Base-by-base conservation (phyloP, 177 flowering plant genomes). In the Vitis hybrid region DNA sequence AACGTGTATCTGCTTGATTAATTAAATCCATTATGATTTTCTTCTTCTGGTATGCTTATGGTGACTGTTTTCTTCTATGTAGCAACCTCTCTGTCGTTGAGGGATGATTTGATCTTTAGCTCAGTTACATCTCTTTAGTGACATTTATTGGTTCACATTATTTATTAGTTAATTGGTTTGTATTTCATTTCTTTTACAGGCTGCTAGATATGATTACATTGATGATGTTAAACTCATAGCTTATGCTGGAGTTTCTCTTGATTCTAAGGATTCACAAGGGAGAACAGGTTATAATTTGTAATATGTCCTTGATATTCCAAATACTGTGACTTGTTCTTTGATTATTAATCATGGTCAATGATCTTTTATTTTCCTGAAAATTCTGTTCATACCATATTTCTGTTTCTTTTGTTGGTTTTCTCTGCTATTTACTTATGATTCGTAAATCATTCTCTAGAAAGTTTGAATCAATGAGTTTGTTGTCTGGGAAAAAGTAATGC, bases 141-240 rank as follows among this genome's bases (percentile, higher is more conserved):
- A 39, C 45, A 5, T 39, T 39, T 39, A 39, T 4, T 39, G 45
- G 8, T 1, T 39, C 7, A 39, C 8, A 6, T 39, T 7, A 39
- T 39, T 39, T 5, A 39, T 39, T 39, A 39, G 45, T 39, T 39
- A 39, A 39, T 39, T 39, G 45, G 1, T 39, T 39, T 39, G 45
- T 50, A 66, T 6, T 29, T 59, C n/a, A 31, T 63, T 26, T 64
- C 2, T 57, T 67, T 67, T 19, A 67, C 87, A 94, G 97, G 97
- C 98, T 69, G 98, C 97, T 70, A 87, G 98, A 74, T 94, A 94
- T 79, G 84, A 84, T 68, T 93, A 92, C 63, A 74, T 94, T 53
- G 95, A 92, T 63, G 93, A 90, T 73, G 19, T 92, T 5, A 67
- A n/a, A 69, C 83, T 80, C 76, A 77, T 94, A 73, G 90, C 81